Evolutionary conservation across 1,284 basidiomycete species (phyloP).

Genomic region (Leucoagaricus sp.): DNA sequence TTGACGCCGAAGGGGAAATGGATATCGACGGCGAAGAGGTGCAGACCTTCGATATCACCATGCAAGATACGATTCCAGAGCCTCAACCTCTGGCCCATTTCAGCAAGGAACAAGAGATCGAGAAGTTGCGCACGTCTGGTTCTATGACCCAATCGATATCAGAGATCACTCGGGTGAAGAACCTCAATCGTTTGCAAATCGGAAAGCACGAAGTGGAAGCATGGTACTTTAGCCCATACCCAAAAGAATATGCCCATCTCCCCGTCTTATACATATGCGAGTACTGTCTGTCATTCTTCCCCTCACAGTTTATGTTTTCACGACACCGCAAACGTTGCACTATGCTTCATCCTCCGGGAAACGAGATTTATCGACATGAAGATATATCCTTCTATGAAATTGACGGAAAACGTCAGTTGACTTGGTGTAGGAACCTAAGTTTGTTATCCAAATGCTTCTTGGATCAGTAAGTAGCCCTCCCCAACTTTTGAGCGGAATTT

Average conservation of each 20-base stretch:
- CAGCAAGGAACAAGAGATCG: slow-evolving; percentile 98
- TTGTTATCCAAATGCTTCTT: slow-evolving; percentile 97
- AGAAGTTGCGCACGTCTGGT: slow-evolving; percentile 95
- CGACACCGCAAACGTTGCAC: slow-evolving; percentile 93
- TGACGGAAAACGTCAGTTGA: slow-evolving; percentile 93
- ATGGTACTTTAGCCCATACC: slow-evolving; percentile 99
- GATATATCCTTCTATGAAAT: slow-evolving; percentile 99
- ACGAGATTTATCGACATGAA: slow-evolving; percentile 98
- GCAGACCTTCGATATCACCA: slow-evolving; percentile 58
- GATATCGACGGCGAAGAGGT: slow-evolving; percentile 61
- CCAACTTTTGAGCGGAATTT: slow-evolving; percentile 28
- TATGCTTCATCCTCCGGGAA: slow-evolving; percentile 95
- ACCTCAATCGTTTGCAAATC: slow-evolving; percentile 95
- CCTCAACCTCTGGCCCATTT: slow-evolving; percentile 58
- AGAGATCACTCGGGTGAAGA: slow-evolving; percentile 97
- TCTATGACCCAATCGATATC: slow-evolving; percentile 99
- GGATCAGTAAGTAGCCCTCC: slow-evolving; percentile 74
- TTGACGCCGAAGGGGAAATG: slow-evolving; percentile 57
- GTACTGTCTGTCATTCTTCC: slow-evolving; percentile 93
- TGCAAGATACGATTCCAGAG: slow-evolving; percentile 43
- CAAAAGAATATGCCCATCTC: slow-evolving; percentile 95
- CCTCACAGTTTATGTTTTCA: slow-evolving; percentile 83
- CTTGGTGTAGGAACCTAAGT: slow-evolving; percentile 97
- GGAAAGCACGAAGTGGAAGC: slow-evolving; percentile 96
- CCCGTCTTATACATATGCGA: slow-evolving; percentile 98